Evolutionary conservation across 169 alveolate genomes (phyloP).

Genomic region (Plasmodium adleri): DNA sequence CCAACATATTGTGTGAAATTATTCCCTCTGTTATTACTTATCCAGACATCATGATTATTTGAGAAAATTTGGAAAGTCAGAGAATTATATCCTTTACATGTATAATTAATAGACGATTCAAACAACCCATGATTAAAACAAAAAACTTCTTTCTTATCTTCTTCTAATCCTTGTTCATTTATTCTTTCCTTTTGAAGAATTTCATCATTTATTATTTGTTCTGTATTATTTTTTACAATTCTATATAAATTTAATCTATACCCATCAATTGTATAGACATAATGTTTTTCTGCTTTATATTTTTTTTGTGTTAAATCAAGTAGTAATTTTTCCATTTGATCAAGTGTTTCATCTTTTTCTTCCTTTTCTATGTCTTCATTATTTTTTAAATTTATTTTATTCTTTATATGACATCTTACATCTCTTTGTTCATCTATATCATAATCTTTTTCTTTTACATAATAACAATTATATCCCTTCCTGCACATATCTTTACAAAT

Average conservation of each 20-base stretch:
- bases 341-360: constrained; percentile 11
- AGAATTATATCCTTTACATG: constrained; percentile 31
- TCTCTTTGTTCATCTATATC: not conserved
- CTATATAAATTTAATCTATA: constrained; percentile 54
- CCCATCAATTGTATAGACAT: constrained; percentile 60
- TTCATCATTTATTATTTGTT: not conserved
- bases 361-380: not conserved
- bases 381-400: too few species aligned
- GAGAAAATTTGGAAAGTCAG: constrained; percentile 33
- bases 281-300: constrained; percentile 43
- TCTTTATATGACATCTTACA: not conserved
- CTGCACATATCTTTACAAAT: not conserved
- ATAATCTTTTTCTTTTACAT: not conserved
- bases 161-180: not conserved
- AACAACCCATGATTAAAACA: constrained; percentile 47
- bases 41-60: constrained; percentile 63
- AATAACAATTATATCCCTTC: not conserved
- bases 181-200: not conserved
- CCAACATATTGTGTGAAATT: constrained; percentile 53
- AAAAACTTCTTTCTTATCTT: constrained; percentile 44
- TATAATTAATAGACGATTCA: constrained; percentile 42
- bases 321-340: constrained; percentile 24
- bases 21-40: constrained; percentile 57
- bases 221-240: constrained; percentile 8
- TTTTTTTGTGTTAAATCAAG: constrained; percentile 25